These are phyloP conservation scores for Penicillium waksmanii DNA, from an alignment of 495 filamentous ascomycete species.

Conservation along the genomic window DNA sequence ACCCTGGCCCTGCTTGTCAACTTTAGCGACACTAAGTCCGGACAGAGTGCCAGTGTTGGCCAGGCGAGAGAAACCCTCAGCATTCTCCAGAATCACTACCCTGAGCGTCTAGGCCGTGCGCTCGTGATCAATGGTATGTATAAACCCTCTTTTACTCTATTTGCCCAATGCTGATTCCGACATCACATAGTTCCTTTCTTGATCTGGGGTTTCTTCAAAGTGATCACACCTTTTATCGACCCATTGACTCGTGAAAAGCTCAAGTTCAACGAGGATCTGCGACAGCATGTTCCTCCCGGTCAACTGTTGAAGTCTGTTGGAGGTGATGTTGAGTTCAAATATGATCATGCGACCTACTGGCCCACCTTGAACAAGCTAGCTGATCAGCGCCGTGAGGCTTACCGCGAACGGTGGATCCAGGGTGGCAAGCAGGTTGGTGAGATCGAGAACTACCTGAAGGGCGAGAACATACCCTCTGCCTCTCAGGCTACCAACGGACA, in stretches of 20 bases:
- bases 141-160: not conserved
- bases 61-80: slow-evolving; percentile 78
- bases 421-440: slow-evolving; percentile 82
- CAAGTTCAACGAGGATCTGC: slow-evolving; percentile 89
- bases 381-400: slow-evolving; percentile 58
- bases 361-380: slow-evolving; percentile 74
- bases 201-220: slow-evolving; percentile 88
- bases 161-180: slow-evolving; percentile 2
- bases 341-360: slow-evolving; percentile 89
- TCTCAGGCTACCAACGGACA: slow-evolving; percentile 22
- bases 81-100: slow-evolving; percentile 94
- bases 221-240: slow-evolving; percentile 95
- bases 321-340: slow-evolving; percentile 72
- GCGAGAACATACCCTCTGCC: slow-evolving; percentile 52
- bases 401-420: slow-evolving; percentile 71
- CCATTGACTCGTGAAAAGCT: slow-evolving; percentile 88
- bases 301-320: slow-evolving; percentile 72
- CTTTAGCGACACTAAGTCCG: slow-evolving; percentile 77
- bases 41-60: slow-evolving; percentile 73
- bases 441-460: slow-evolving; percentile 78
- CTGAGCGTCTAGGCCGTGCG: slow-evolving; percentile 86
- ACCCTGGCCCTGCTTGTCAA: slow-evolving; percentile 84
- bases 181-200: slow-evolving; percentile 74
- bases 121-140: slow-evolving; percentile 81
- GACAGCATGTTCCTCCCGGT: slow-evolving; percentile 70